Evolutionary conservation across 176 grass and related monocot genomes (phyloP).

Genomic region (Avena eriantha): DNA sequence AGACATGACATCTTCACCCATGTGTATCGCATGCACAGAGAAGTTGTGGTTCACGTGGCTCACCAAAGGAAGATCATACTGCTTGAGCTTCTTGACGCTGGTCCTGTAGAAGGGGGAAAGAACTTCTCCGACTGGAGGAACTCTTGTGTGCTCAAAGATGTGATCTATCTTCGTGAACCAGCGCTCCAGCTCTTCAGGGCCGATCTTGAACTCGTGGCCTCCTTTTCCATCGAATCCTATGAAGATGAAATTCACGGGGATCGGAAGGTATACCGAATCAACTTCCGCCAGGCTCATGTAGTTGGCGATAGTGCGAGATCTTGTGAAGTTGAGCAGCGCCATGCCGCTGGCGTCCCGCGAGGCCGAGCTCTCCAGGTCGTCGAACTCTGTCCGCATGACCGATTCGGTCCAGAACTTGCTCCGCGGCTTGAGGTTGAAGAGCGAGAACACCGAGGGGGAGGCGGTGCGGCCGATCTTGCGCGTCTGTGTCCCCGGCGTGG

Average conservation of each 20-base stretch:
- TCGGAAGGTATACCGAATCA: slow-evolving; percentile 84
- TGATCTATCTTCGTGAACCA: slow-evolving; percentile 99
- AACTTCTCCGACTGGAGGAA: slow-evolving; percentile 90
- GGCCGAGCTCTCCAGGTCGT: slow-evolving; percentile 69
- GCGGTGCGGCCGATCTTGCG: slow-evolving; percentile 54
- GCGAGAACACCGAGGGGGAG: slow-evolving; percentile 74
- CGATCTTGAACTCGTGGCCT: slow-evolving; percentile 79
- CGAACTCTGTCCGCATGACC: slow-evolving; percentile 87
- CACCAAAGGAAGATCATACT: slow-evolving; percentile 89
- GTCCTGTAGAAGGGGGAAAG: slow-evolving; percentile 87
- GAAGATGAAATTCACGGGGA: slow-evolving; percentile 97
- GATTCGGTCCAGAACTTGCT: slow-evolving; percentile 97
- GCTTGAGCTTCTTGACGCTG: slow-evolving; percentile 73
- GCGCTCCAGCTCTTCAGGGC: slow-evolving; percentile 76
- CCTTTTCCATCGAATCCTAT: slow-evolving; percentile 99
- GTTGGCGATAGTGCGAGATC: slow-evolving; percentile 77
- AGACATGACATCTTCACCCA: slow-evolving; percentile 86
- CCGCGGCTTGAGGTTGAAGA: slow-evolving; percentile 84
- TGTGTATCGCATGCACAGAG: slow-evolving; percentile 83
- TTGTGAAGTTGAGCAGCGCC: slow-evolving; percentile 80
- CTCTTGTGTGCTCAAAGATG: slow-evolving; percentile 91
- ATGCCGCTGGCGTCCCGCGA: slow-evolving; percentile 59
- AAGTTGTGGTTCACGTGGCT: slow-evolving; percentile 96
- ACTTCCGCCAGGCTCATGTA: slow-evolving; percentile 82
- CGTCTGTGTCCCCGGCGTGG: slow-evolving; percentile 61